phyloP scores from a whole-genome alignment of 257 asterid genomes.

The Prunella vulgaris region DNA sequence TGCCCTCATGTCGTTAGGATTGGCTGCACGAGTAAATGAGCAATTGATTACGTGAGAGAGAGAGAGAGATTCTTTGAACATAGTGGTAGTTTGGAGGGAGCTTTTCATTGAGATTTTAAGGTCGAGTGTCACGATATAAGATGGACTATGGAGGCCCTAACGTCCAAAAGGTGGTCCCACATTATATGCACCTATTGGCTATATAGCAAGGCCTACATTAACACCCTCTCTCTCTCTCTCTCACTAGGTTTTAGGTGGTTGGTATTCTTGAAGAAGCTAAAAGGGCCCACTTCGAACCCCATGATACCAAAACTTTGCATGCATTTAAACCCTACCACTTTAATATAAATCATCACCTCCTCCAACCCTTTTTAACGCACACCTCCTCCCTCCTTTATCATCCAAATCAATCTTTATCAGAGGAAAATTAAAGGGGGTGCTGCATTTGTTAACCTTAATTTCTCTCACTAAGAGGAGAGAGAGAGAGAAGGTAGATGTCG shows the following conservation, averaged over 20 bases:
- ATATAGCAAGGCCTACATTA: not conserved
- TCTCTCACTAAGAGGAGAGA: not conserved
- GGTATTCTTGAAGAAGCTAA: slow-evolving; percentile 37
- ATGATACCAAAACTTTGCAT: slow-evolving; percentile 51
- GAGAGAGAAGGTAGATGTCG: slow-evolving; percentile 19
- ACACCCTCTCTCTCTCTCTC: not conserved
- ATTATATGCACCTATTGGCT: not conserved
- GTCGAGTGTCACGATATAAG: slow-evolving; percentile 57
- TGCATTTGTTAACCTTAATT: not conserved
- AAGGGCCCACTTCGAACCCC: slow-evolving; percentile 36
- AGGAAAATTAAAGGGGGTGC: not conserved
- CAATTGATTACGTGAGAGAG: not conserved
- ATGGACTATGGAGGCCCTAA: slow-evolving; percentile 32
- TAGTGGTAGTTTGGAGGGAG: slow-evolving; percentile 45
- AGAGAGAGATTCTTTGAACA: slow-evolving; percentile 17
- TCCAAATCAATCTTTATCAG: not conserved
- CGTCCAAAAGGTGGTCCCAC: slow-evolving; percentile 32
- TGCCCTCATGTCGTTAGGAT: slow-evolving; percentile 21
- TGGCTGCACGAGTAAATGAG: slow-evolving; percentile 32
- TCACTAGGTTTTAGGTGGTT: slow-evolving; percentile 30
- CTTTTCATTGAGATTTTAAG: slow-evolving; percentile 62
- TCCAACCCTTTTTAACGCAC: slow-evolving; percentile 28
- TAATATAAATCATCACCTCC: slow-evolving; percentile 48
- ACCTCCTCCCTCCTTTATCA: slow-evolving; percentile 6
- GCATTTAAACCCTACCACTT: slow-evolving; percentile 38